Base-by-base conservation (phyloP, 805 yeast genomes). In the Wickerhamiella sergipiensis region DNA sequence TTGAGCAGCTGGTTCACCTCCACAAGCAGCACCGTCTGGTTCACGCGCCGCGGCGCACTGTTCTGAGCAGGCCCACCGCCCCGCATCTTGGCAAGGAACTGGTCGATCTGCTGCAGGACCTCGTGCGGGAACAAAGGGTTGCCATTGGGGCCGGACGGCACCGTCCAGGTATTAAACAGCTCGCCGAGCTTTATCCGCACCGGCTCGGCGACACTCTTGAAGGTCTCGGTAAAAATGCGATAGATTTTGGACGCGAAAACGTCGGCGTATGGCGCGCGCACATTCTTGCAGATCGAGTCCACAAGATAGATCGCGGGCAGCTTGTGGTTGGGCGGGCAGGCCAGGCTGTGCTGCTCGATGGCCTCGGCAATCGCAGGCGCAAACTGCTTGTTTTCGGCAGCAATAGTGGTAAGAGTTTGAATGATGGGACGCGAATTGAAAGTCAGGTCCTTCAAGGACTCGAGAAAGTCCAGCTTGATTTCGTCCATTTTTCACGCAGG, bases 391-490 rank as follows among this genome's bases (percentile, higher is more conserved):
- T 87, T 86, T 62, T 92, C 97, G 58, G 79, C 84, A 2, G 98
- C 97, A 50, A 88, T 77, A 42, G 78, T 74, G 8, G 97, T 92
- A 60, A 89, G 73, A 44, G 80, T 83, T 40, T 85, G 82, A 53
- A 92, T 92, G 50, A 89, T 85, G 10, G 97, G 97, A 53, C 87
- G 74, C 7, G 96, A 86, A 65, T 88, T 89, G 68, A 83, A 83
- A 3, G 95, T 86, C 53, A 92, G 72, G 52, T 85, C 92, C 33
- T 75, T 75, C 43, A 90, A 71, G 31, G 88, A 79, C 56, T 76
- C 76, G 43, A 76, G 75, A 65, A 83, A 90, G 65, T 89, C 95
- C 53, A 76, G 69, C 46, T 77, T 64, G 48, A 71, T 54, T 39
- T 61, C 61, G 39, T 55, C 53, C 52, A 50, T 47, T 7, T 29